Evolutionary conservation across 768 basidiomycete species (phyloP), one percentile per base, ranked within the genome.

Genomic region (Pisolithus albus): DNA sequence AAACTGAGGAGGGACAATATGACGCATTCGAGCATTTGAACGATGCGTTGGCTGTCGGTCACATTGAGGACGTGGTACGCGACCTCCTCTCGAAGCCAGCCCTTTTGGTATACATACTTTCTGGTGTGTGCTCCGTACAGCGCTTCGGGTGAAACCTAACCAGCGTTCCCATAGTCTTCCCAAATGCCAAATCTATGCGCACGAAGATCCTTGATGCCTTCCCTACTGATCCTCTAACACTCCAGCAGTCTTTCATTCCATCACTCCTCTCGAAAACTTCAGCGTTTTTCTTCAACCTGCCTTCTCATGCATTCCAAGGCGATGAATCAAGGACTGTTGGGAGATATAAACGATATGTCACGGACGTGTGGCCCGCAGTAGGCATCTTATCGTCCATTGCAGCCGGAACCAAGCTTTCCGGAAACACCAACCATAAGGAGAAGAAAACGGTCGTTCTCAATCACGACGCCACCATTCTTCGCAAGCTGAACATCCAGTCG

Each of bases 121-220:
- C 59, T 19, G 51, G 59, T 56, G 44, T 44, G 52, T 45, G 13
- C 37, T 10, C 10, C 5, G 24, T 47, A 26, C 5, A 7, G 15
- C 16, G 26, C 15, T 7, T 30, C 4, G 15, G 26, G 19, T 39
- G n/a, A 23, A n/a, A 16, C 13, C 7, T 46, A 16, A 30, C 21
- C 45, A 21, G 15, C 16, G 16, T 32, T 19, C 43, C 13, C 1
- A 11, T 34, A 45, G 43, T 45, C 18, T 52, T 39, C 19, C 21
- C 32, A 19, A 38, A 9, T 13, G 11, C 9, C 3, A 23, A 26
- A 16, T 11, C 11, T 26, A 39, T 65, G 15, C 37, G 42, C 19
- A 18, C 28, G 18, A 67, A 65, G 64, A 62, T 72, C 30, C 41
- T 69, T 10, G 58, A 64, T 16, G 55, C 50, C 11, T 72, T 72